A percentile compares a stretch with the other conserved stretches of the same genome.
These are phyloP conservation scores for Thymus quinquecostatus DNA, from an alignment of 257 asterid species.

Conservation along the genomic window DNA sequence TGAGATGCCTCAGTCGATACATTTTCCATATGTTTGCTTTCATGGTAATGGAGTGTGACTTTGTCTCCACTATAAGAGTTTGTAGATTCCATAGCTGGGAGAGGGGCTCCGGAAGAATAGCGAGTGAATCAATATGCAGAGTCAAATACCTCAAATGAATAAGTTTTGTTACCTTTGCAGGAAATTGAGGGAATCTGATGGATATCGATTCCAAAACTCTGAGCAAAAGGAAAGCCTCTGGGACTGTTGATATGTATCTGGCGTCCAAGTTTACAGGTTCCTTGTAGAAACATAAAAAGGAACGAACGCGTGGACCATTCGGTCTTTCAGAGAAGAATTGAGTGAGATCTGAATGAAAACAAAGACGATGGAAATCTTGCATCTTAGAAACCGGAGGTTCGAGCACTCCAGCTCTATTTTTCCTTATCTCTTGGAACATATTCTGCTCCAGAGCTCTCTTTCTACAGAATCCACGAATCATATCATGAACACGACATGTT, in stretches of 20 bases:
- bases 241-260: conserved; percentile 32
- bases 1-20: conserved; percentile 47
- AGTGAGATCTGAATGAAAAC: conserved; percentile 42
- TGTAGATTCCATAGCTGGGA: conserved; percentile 48
- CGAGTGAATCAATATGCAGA: conserved; percentile 29
- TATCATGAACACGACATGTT: conserved; percentile 54
- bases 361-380: conserved; percentile 46
- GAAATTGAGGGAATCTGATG: conserved; percentile 40
- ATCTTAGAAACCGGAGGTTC: conserved; percentile 34
- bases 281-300: conserved; percentile 44
- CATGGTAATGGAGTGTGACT: conserved; percentile 26
- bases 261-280: conserved; percentile 18
- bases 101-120: conserved; percentile 38
- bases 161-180: conserved; percentile 29
- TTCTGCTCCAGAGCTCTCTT: conserved; percentile 40
- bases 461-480: conserved; percentile 51
- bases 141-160: conserved; percentile 54
- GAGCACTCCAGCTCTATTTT: conserved; percentile 26
- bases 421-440: conserved; percentile 45
- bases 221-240: conserved; percentile 44
- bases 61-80: conserved; percentile 42
- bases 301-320: conserved; percentile 43
- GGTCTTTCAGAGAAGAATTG: conserved; percentile 35
- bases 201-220: conserved; percentile 45
- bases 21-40: conserved; percentile 44